phyloP scores from a whole-genome alignment of 306 rosid species.

The Casuarina equisetifolia region DNA sequence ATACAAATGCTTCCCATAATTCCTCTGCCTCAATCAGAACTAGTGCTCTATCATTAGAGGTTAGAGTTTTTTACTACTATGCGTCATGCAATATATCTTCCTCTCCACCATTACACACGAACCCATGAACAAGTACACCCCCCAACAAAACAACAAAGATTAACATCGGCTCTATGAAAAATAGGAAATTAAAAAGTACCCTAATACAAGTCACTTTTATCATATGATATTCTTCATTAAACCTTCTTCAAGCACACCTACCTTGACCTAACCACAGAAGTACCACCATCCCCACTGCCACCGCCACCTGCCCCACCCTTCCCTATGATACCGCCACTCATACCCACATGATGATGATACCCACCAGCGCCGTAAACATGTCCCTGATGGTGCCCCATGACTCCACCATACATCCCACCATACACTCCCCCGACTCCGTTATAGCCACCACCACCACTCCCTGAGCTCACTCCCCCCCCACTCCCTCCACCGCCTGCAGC shows the following conservation, averaged over 20 bases:
- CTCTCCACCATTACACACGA: conserved; percentile 21
- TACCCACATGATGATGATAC: conserved; percentile 41
- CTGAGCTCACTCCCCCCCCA: conserved; percentile 28
- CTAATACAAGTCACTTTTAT: background rate
- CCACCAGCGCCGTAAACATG: conserved; percentile 51
- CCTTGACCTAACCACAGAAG: conserved; percentile 38
- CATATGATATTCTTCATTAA: background rate
- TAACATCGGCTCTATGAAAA: background rate
- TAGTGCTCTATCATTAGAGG: conserved; percentile 12
- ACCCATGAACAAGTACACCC: background rate
- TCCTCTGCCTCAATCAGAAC: conserved; percentile 18
- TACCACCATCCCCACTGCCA: conserved; percentile 6
- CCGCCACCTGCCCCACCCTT: conserved; percentile 27
- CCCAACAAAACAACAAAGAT: background rate
- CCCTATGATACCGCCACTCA: conserved; percentile 14
- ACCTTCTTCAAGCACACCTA: conserved; percentile 13
- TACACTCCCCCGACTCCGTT: conserved; percentile 51
- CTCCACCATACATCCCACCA: conserved; percentile 45
- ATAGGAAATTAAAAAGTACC: background rate
- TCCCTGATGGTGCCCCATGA: conserved; percentile 55
- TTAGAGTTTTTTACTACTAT: conserved; percentile 9
- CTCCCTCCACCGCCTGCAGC: conserved; percentile 28
- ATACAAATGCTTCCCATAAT: background rate
- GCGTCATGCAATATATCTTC: background rate
- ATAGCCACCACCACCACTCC: conserved; percentile 29